A percentile compares a stretch with the other conserved stretches of the same genome.
Conservation (phyloP, 345 rosid genomes). For the Lepidium africanum region DNA sequence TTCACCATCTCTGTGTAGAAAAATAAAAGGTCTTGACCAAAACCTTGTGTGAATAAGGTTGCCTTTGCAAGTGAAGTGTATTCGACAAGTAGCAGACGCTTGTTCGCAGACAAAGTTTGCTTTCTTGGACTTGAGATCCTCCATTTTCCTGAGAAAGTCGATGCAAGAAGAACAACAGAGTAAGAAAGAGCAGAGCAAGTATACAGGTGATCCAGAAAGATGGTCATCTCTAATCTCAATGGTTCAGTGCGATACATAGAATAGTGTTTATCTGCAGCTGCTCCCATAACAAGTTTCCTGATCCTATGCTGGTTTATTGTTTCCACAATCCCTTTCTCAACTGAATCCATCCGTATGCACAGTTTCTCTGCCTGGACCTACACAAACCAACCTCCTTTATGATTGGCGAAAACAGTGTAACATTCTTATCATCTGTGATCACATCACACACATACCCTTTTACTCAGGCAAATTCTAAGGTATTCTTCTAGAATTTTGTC, state of each 20-base stretch:
- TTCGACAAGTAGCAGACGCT: constrained; percentile 63
- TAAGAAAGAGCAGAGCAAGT: neutral
- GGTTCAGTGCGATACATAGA: constrained; percentile 5
- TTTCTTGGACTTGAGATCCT: constrained; percentile 61
- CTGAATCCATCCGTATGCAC: constrained; percentile 32
- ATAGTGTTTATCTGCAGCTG: constrained; percentile 62
- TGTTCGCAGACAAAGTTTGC: constrained; percentile 39
- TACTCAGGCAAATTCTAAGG: constrained; percentile 36
- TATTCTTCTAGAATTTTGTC: constrained; percentile 42
- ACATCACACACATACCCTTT: constrained; percentile 45
- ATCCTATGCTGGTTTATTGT: constrained; percentile 42
- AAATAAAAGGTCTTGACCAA: neutral
- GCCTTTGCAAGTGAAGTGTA: constrained; percentile 65
- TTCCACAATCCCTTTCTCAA: constrained; percentile 68
- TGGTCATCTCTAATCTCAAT: neutral
- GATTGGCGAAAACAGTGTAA: neutral
- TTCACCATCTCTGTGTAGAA: neutral
- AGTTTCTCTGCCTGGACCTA: constrained; percentile 66
- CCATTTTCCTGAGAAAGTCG: constrained; percentile 45
- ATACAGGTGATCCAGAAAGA: neutral
- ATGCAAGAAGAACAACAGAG: neutral
- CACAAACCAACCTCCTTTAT: neutral
- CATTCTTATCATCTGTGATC: neutral
- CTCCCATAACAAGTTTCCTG: constrained; percentile 79
- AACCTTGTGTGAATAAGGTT: constrained; percentile 54